Base-by-base conservation (phyloP, 2,329 filamentous ascomycete genomes). In the Pezicula radicicola region DNA sequence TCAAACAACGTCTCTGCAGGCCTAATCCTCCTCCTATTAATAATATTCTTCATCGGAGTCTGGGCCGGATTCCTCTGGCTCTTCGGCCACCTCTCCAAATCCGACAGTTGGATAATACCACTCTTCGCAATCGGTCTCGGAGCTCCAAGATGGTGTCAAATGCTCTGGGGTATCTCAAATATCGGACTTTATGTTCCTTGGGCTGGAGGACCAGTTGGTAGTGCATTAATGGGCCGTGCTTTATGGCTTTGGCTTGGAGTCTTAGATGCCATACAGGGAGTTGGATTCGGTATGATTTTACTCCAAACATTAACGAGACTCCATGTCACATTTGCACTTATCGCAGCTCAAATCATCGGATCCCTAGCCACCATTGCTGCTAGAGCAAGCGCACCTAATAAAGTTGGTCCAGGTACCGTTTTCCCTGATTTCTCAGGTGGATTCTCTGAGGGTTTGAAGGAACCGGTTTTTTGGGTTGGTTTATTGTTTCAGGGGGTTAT, bases 211-310 rank as follows among this genome's bases (percentile, higher is more conserved):
- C 76, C 77, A 16, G 67, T 79, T 0, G 72, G 75, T 7, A 76
- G 78, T 3, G 80, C 84, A 0, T 64, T 87, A 1, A 67, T 82
- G 8, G 79, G 80, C 2, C 73, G 84, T 40, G 70, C 73, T 50
- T 67, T 87, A 4, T 87, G 84, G 84, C 73, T 87, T 10, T 88
- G 84, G 83, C 76, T 88, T 0, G 84, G 84, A 39, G 75, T 86
- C 4, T 71, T 87, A 9, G 84, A 88, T 59, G 75, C 80, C 9
- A 69, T 87, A 6, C 84, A 88, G 64, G 82, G 83, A 37, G 78
- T 87, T 2, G 84, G 84, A 2, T 79, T 87, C 50, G 84, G 84
- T 49, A 87, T 87, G 83, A 81, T 87, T 48, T 71, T 88, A 4
- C 68, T 87, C 40, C 81, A 85, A 63, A 87, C 83, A 0, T 67